Percentiles rank a stretch among this genome's conserved stretches.
Evolutionary conservation across 140 eudicot species (phyloP).

Genomic region (Ambrosia hybrid): DNA sequence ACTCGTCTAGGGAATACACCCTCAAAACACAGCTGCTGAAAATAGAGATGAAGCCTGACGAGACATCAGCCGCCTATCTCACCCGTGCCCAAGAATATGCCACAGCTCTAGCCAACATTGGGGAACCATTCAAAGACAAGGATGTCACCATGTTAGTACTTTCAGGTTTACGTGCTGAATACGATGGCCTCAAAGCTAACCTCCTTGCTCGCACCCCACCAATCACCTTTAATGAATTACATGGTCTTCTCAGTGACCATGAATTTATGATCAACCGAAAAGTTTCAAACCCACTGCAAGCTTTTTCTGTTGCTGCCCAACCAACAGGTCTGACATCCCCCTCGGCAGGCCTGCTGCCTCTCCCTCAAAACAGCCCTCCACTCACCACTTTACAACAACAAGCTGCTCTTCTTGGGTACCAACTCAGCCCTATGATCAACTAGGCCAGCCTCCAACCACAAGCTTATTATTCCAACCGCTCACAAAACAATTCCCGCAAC

Average conservation of each 20-base stretch:
- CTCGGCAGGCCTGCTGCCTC: background rate
- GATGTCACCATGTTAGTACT: too few relatives aligned
- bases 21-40: too few relatives aligned
- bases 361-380: background rate
- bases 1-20: too few relatives aligned
- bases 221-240: background rate
- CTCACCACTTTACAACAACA: background rate
- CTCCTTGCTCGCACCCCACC: background rate
- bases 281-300: background rate
- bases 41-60: too few relatives aligned
- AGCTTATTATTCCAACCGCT: background rate
- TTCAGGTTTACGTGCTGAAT: too few relatives aligned
- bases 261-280: background rate
- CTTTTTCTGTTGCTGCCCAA: background rate
- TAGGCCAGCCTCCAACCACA: background rate
- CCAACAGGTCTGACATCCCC: background rate
- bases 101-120: too few relatives aligned
- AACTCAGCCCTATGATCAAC: background rate
- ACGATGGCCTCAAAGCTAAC: too few relatives aligned
- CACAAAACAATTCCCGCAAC: background rate
- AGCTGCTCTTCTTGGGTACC: too few relatives aligned
- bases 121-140: too few relatives aligned
- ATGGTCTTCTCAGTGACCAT: background rate
- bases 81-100: too few relatives aligned
- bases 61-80: too few relatives aligned